Conservation (phyloP, 768 basidiomycete genomes). For the Pleurotus tuoliensis region DNA sequence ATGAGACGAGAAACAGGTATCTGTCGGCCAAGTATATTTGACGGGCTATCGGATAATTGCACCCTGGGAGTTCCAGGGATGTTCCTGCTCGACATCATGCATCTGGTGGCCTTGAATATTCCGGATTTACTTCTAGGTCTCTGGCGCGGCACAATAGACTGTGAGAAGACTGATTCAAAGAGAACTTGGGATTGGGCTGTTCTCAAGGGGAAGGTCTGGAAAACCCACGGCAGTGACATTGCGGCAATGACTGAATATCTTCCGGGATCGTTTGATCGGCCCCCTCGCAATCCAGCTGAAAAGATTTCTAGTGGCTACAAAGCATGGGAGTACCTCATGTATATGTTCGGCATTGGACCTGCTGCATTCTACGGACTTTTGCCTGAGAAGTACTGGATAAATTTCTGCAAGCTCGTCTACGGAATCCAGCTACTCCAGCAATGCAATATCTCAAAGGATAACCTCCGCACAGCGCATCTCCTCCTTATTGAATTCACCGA, state of each 20-base stretch:
- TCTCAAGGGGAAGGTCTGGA: constrained; percentile 17
- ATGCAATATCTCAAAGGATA: not conserved
- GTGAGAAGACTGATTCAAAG: constrained; percentile 17
- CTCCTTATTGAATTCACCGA: constrained; percentile 10
- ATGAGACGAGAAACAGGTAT: constrained; percentile 30
- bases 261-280: constrained; percentile 28
- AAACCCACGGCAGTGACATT: constrained; percentile 22
- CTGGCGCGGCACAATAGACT: constrained; percentile 19
- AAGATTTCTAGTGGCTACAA: constrained; percentile 23
- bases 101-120: constrained; percentile 30
- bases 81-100: constrained; percentile 40
- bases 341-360: constrained; percentile 14
- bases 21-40: constrained; percentile 30
- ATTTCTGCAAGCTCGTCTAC: constrained; percentile 15
- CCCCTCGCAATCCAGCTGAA: constrained; percentile 28
- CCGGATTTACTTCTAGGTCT: constrained; percentile 25
- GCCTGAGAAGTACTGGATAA: constrained; percentile 8
- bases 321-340: constrained; percentile 12
- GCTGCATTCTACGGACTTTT: constrained; percentile 10
- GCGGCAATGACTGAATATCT: constrained; percentile 17
- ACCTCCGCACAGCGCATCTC: constrained; percentile 6
- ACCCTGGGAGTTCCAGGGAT: constrained; percentile 20
- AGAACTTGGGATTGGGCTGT: constrained; percentile 20
- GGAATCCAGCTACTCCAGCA: constrained; percentile 9
- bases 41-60: constrained; percentile 19